These are phyloP conservation scores for Trichocomaceae sp. DNA, from an alignment of 2,329 filamentous ascomycete genomes.

Conservation along the genomic window DNA sequence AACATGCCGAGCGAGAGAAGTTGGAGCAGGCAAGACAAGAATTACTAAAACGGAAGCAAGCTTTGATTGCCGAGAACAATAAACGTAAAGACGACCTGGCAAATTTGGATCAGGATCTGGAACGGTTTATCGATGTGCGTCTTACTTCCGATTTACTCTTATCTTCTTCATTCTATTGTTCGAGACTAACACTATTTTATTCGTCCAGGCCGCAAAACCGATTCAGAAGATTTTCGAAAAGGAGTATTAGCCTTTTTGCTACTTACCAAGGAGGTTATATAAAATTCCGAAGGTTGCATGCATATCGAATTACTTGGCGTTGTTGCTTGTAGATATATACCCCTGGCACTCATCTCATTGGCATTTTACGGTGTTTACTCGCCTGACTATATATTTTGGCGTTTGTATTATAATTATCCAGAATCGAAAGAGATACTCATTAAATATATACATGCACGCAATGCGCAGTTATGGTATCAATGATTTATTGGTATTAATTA, in stretches of 20 bases:
- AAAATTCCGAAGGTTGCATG: neutral
- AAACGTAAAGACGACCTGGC: conserved; percentile 88
- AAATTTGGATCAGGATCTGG: conserved; percentile 82
- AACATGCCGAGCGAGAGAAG: conserved; percentile 74
- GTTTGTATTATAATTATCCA: neutral
- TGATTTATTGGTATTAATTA: neutral
- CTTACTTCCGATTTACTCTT: neutral
- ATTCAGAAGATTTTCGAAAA: conserved; percentile 83
- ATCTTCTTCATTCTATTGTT: neutral
- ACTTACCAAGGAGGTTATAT: neutral
- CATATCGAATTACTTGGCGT: neutral
- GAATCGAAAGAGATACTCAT: neutral
- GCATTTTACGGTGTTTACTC: neutral
- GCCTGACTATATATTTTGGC: neutral
- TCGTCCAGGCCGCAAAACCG: conserved; percentile 67
- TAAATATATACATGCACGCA: neutral
- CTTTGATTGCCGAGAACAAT: conserved; percentile 70
- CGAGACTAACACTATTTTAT: conserved; percentile 15
- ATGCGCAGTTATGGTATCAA: neutral
- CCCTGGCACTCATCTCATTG: neutral
- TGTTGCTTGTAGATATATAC: conserved; percentile 1
- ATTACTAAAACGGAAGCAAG: conserved; percentile 65
- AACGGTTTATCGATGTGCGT: conserved; percentile 84
- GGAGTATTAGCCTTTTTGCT: conserved; percentile 38
- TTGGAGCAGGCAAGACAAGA: conserved; percentile 79